Conservation (phyloP, 768 basidiomycete species). For the Leucogyrophana mollusca region DNA sequence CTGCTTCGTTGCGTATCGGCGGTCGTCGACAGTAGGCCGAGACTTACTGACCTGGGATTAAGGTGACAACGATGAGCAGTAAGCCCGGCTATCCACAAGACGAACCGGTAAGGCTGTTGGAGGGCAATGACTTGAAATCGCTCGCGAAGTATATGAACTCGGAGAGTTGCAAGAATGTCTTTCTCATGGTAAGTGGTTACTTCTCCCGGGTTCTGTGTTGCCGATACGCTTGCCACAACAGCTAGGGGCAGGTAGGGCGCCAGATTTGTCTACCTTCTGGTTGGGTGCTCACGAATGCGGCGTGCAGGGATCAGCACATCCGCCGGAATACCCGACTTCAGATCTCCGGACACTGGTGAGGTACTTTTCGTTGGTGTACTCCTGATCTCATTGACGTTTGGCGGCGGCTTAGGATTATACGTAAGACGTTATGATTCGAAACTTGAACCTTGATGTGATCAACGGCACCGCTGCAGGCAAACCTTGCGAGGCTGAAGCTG, state of each 20-base stretch:
- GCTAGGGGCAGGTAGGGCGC: constrained; percentile 64
- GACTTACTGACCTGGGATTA: too few relatives aligned
- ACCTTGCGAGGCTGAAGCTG: constrained; percentile 71
- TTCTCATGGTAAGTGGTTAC: constrained; percentile 59
- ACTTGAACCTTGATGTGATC: neutral
- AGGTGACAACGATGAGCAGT: neutral
- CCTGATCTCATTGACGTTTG: neutral
- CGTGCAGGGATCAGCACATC: constrained; percentile 67
- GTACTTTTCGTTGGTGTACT: neutral
- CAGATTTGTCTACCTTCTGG: too few relatives aligned
- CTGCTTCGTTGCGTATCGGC: too few relatives aligned
- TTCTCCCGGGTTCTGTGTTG: neutral
- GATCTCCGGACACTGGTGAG: constrained; percentile 81
- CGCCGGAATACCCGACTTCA: constrained; percentile 88
- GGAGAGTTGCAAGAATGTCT: constrained; percentile 62
- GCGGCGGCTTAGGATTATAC: constrained; percentile 19
- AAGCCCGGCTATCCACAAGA: constrained; percentile 6
- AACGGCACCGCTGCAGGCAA: constrained; percentile 48
- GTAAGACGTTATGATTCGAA: constrained; percentile 15
- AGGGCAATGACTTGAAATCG: constrained; percentile 37
- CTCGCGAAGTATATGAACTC: constrained; percentile 72
- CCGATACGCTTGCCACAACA: constrained; percentile 20
- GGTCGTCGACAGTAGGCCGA: too few relatives aligned
- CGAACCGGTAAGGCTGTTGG: constrained; percentile 19
- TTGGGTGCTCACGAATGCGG: too few relatives aligned